phyloP scores from a whole-genome alignment of 2,329 filamentous ascomycete species.

The Emergomyces pasteurianus region DNA sequence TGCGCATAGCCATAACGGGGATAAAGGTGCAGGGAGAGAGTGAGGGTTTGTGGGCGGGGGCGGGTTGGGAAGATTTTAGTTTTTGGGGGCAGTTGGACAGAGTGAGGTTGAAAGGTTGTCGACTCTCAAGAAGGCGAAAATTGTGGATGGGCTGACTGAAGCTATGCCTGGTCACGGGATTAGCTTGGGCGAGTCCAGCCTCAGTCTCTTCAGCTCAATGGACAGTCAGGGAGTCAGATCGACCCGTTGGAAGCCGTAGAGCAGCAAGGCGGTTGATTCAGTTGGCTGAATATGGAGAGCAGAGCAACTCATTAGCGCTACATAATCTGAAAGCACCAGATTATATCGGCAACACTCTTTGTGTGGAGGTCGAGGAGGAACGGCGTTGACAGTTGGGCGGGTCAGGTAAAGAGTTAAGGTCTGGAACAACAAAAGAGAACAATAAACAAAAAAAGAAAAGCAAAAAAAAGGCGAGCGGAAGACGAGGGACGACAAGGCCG shows the following conservation, averaged over 20 bases:
- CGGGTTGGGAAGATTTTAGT: too few species aligned
- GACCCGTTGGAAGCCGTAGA: not conserved
- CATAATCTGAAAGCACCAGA: not conserved
- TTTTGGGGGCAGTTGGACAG: too few species aligned
- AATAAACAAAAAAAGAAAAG: too few species aligned
- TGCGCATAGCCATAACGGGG: not conserved
- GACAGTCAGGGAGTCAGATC: too few species aligned
- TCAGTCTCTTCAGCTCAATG: too few species aligned
- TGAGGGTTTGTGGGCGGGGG: too few species aligned
- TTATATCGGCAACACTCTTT: not conserved
- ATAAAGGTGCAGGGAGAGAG: not conserved
- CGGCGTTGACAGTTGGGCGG: not conserved
- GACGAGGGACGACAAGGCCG: not conserved
- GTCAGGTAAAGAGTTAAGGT: not conserved
- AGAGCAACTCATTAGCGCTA: not conserved
- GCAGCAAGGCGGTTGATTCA: not conserved
- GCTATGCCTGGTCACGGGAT: not conserved
- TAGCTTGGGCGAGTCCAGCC: not conserved
- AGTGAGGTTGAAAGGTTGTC: too few species aligned
- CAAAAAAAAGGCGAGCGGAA: not conserved
- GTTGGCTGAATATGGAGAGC: not conserved
- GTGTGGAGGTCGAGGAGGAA: not conserved
- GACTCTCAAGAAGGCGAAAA: too few species aligned
- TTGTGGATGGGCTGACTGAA: too few species aligned
- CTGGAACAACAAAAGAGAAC: too few species aligned